A percentile compares a stretch with the other conserved stretches of the same genome.
Evolutionary conservation across 352 stramenopile species (phyloP).

Genomic region (Phytophthora nicotianae): DNA sequence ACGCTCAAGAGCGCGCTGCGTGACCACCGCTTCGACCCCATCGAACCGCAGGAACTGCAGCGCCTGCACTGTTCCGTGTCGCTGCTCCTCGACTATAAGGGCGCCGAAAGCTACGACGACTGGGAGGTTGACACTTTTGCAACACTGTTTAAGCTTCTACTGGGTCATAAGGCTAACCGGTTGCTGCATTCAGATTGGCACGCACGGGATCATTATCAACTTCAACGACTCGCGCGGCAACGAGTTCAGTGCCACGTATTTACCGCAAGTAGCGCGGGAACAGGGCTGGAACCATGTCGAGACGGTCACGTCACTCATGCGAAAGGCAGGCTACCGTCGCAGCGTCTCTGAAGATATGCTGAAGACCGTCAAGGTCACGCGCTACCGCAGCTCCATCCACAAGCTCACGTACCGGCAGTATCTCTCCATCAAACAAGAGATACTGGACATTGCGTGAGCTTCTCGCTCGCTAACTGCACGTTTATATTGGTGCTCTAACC

Average conservation of each 20-base stretch:
- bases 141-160: not conserved
- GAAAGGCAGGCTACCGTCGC: conserved; percentile 75
- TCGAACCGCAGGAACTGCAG: conserved; percentile 66
- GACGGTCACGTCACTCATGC: conserved; percentile 78
- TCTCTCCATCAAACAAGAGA: conserved; percentile 63
- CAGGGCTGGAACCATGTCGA: conserved; percentile 77
- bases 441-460: conserved; percentile 27
- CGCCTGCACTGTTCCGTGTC: conserved; percentile 80
- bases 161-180: not conserved
- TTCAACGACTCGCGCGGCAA: conserved; percentile 58
- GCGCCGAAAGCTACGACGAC: conserved; percentile 76
- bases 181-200: conserved; percentile 48
- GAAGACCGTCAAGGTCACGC: conserved; percentile 68
- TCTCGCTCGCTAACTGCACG: conserved; percentile 20
- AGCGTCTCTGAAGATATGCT: conserved; percentile 63
- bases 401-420: conserved; percentile 86
- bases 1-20: conserved; percentile 84
- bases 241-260: conserved; percentile 76
- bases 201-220: conserved; percentile 84
- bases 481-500: conserved; percentile 1
- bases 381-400: conserved; percentile 84
- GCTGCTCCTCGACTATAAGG: conserved; percentile 82
- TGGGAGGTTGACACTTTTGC: conserved; percentile 56
- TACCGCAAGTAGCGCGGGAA: conserved; percentile 78
- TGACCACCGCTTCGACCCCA: conserved; percentile 80